These are phyloP conservation scores for Salix exigua DNA, from an alignment of 345 rosid species.

Conservation along the genomic window DNA sequence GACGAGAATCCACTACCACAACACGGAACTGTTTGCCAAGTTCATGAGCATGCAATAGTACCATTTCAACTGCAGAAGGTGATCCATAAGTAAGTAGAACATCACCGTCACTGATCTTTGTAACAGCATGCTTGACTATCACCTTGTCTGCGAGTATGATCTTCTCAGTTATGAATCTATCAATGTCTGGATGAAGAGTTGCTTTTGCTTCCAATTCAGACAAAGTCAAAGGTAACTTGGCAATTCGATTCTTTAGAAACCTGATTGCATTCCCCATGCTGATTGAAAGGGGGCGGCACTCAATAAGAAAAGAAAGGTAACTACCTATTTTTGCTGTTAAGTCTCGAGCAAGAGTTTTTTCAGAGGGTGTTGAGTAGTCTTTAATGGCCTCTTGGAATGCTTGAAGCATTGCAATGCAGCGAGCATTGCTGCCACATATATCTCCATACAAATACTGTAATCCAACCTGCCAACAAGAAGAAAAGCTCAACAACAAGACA, in stretches of 20 bases:
- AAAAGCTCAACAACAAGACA: slow-evolving; percentile 4
- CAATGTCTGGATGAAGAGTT: slow-evolving; percentile 65
- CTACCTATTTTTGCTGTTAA: slow-evolving; percentile 77
- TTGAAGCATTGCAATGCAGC: slow-evolving; percentile 95
- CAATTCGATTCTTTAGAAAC: slow-evolving; percentile 66
- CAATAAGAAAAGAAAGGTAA: slow-evolving; percentile 81
- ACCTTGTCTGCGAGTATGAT: slow-evolving; percentile 66
- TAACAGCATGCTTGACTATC: slow-evolving; percentile 80
- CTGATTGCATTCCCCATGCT: slow-evolving; percentile 96
- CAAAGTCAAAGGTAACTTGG: slow-evolving; percentile 61
- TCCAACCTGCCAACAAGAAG: slow-evolving; percentile 60
- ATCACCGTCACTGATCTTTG: slow-evolving; percentile 88
- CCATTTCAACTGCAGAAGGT: slow-evolving; percentile 87
- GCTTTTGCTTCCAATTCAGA: slow-evolving; percentile 79
- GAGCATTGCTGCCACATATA: slow-evolving; percentile 85
- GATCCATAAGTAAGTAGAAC: slow-evolving; percentile 93
- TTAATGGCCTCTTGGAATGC: slow-evolving; percentile 81
- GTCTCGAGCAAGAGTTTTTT: slow-evolving; percentile 73
- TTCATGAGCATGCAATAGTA: slow-evolving; percentile 79
- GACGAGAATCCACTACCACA: slow-evolving; percentile 86
- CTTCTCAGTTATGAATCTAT: slow-evolving; percentile 76
- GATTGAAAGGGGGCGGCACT: slow-evolving; percentile 85
- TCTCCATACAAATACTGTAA: slow-evolving; percentile 85
- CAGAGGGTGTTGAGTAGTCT: slow-evolving; percentile 75
- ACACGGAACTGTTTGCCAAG: slow-evolving; percentile 78